phyloP scores from a whole-genome alignment of 192 early-diverging fungal species.

The Coemansia sp. region DNA sequence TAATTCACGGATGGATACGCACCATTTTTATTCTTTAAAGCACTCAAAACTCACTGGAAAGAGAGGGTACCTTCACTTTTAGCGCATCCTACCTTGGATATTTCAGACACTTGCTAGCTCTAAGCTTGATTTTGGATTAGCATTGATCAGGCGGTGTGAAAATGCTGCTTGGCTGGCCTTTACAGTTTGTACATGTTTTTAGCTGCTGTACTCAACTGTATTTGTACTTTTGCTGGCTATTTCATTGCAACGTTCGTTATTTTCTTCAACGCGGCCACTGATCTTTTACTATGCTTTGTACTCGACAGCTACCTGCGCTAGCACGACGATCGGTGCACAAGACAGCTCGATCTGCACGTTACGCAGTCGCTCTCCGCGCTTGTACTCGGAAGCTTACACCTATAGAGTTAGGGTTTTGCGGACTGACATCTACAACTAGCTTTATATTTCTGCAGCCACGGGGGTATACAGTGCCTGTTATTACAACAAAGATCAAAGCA shows the following conservation, averaged over 20 bases:
- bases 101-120: background rate
- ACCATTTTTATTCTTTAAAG: conserved; percentile 40
- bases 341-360: background rate
- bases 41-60: conserved; percentile 20
- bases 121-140: background rate
- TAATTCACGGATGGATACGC: conserved; percentile 36
- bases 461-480: conserved; percentile 16
- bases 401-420: background rate
- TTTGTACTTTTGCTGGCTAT: background rate
- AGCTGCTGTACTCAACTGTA: background rate
- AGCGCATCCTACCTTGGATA: background rate
- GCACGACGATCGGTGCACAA: background rate
- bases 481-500: conserved; percentile 31
- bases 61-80: background rate
- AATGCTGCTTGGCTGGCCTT: background rate
- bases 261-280: background rate
- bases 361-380: background rate
- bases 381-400: background rate
- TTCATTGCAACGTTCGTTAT: background rate
- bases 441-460: background rate
- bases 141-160: background rate
- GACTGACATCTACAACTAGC: background rate
- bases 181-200: background rate
- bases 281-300: background rate
- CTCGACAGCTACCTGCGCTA: background rate